These are phyloP conservation scores for Solanum appendiculatum DNA, from an alignment of 257 asterid species.

Conservation along the genomic window DNA sequence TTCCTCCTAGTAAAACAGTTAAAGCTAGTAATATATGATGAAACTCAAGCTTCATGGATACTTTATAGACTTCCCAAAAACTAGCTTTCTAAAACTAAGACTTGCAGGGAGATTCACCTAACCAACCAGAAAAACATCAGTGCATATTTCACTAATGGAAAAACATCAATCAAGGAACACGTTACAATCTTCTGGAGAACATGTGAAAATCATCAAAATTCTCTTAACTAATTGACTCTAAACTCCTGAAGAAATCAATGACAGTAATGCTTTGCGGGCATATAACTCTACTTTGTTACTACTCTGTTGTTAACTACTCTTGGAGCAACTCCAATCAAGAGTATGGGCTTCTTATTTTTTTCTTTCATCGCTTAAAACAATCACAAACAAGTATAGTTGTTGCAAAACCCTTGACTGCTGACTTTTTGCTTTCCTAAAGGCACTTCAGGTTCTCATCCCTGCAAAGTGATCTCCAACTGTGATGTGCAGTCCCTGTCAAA, in stretches of 20 bases:
- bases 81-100: background rate
- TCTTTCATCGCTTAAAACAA: background rate
- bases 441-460: background rate
- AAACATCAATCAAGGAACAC: background rate
- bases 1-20: too few species aligned
- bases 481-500: background rate
- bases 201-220: background rate
- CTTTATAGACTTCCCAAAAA: background rate
- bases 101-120: background rate
- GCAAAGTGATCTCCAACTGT: background rate
- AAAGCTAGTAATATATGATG: background rate
- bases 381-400: background rate
- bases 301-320: background rate
- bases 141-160: background rate
- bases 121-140: background rate
- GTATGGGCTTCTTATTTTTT: background rate
- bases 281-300: background rate
- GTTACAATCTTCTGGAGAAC: background rate
- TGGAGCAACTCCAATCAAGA: background rate
- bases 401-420: background rate
- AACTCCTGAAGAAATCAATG: background rate
- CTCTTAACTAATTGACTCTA: background rate
- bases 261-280: background rate
- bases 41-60: background rate
- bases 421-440: background rate